phyloP scores from a whole-genome alignment of 2,329 filamentous ascomycete genomes.

The Pseudogymnoascus sp. region DNA sequence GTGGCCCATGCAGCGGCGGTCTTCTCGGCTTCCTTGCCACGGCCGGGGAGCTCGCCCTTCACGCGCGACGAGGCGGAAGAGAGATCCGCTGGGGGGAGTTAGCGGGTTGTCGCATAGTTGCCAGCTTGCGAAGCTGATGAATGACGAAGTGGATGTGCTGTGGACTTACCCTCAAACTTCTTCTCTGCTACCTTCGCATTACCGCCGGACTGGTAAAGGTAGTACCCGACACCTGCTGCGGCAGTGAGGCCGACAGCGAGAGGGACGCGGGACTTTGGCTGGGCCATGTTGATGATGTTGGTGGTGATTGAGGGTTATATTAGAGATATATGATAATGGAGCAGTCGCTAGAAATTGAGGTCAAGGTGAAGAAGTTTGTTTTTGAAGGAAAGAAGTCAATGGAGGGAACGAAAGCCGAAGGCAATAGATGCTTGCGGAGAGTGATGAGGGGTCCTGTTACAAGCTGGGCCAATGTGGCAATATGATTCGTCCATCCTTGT shows the following conservation, averaged over 20 bases:
- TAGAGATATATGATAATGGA: constrained; percentile 6
- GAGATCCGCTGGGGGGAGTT: constrained; percentile 59
- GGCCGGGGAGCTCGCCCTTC: constrained; percentile 58
- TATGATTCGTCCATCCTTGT: constrained; percentile 7
- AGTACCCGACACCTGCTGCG: constrained; percentile 71
- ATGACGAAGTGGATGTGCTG: not conserved
- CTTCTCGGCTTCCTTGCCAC: constrained; percentile 55
- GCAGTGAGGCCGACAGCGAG: constrained; percentile 52
- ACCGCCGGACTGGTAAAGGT: constrained; percentile 82
- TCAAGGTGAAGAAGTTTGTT: constrained; percentile 1
- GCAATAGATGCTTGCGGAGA: constrained; percentile 1
- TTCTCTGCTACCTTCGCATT: constrained; percentile 76
- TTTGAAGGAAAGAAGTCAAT: constrained; percentile 5
- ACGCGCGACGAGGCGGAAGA: constrained; percentile 60
- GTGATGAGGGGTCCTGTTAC: constrained; percentile 3
- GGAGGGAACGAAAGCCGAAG: not conserved
- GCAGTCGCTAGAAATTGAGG: not conserved
- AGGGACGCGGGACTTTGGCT: constrained; percentile 32
- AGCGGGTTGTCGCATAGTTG: not conserved
- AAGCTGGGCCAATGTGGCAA: not conserved
- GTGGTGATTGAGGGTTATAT: not conserved
- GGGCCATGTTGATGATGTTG: constrained; percentile 25
- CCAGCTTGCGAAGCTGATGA: constrained; percentile 2
- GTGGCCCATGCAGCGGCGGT: constrained; percentile 55
- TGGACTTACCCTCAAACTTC: constrained; percentile 67